A percentile compares a stretch with the other conserved stretches of the same genome.
Conservation (phyloP, 2,329 filamentous ascomycete species). For the Diaporthe sp. region DNA sequence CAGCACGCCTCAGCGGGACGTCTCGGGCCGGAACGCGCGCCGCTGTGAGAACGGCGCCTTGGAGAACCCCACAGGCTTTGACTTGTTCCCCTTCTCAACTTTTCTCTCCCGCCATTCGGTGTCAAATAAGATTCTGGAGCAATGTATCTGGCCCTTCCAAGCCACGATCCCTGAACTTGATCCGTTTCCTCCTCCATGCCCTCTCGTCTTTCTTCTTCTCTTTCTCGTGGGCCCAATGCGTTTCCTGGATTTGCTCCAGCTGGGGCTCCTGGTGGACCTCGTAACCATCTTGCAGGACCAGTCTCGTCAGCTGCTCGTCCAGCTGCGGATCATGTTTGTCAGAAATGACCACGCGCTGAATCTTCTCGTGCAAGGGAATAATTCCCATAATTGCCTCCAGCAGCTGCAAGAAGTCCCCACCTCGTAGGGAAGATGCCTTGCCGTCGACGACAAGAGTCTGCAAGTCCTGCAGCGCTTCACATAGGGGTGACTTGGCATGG, state of each 20-base stretch:
- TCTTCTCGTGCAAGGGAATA: background rate
- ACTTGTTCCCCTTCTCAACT: background rate
- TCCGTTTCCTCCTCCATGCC: too few species aligned
- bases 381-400: background rate
- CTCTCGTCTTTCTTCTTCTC: background rate
- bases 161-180: too few species aligned
- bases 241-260: background rate
- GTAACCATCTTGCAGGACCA: background rate
- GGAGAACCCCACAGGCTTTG: background rate
- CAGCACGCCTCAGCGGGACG: background rate
- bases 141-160: too few species aligned
- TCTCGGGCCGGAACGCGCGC: background rate
- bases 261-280: background rate
- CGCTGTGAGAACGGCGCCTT: background rate
- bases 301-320: background rate
- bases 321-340: background rate
- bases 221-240: background rate
- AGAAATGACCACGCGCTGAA: background rate
- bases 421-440: background rate
- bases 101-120: background rate
- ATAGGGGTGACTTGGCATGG: background rate
- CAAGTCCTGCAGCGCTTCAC: background rate
- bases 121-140: too few species aligned
- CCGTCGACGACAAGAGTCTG: constrained; percentile 1
- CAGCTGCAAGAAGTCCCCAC: background rate